These are phyloP conservation scores for Gentiana straminea DNA, from an alignment of 257 asterid genomes.

Conservation along the genomic window DNA sequence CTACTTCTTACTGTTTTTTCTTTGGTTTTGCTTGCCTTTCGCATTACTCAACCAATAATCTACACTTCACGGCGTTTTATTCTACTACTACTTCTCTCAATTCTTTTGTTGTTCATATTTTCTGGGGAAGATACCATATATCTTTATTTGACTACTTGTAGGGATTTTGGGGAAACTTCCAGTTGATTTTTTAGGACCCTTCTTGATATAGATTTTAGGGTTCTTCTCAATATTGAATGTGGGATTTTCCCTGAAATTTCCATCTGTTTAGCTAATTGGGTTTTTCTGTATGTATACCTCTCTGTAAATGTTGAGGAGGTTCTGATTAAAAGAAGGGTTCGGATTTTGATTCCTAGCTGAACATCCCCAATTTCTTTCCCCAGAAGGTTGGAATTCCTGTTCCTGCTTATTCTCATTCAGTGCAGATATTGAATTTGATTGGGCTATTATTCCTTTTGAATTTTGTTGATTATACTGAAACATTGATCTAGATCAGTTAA, in stretches of 20 bases:
- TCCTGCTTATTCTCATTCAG: background rate
- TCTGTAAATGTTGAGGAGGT: background rate
- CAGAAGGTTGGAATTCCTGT: slow-evolving; percentile 9
- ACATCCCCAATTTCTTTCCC: background rate
- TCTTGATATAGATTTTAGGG: slow-evolving; percentile 8
- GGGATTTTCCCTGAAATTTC: background rate
- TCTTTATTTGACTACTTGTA: background rate
- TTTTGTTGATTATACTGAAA: background rate
- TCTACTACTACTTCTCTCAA: background rate
- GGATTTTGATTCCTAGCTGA: slow-evolving; percentile 5
- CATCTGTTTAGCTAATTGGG: background rate
- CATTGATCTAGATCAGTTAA: no score
- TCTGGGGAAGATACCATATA: background rate
- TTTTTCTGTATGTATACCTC: slow-evolving; percentile 8
- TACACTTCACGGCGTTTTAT: background rate
- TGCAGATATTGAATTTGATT: slow-evolving; percentile 2
- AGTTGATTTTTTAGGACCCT: slow-evolving; percentile 10
- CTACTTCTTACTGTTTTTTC: no score
- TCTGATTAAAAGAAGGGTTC: slow-evolving; percentile 1
- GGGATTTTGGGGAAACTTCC: background rate
- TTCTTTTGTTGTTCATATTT: background rate
- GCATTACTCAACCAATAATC: background rate
- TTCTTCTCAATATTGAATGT: slow-evolving; percentile 8
- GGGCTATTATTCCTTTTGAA: background rate
- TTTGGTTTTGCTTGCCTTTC: background rate